Evolutionary conservation across 495 filamentous ascomycete species (phyloP).

Genomic region (Podospora australis): DNA sequence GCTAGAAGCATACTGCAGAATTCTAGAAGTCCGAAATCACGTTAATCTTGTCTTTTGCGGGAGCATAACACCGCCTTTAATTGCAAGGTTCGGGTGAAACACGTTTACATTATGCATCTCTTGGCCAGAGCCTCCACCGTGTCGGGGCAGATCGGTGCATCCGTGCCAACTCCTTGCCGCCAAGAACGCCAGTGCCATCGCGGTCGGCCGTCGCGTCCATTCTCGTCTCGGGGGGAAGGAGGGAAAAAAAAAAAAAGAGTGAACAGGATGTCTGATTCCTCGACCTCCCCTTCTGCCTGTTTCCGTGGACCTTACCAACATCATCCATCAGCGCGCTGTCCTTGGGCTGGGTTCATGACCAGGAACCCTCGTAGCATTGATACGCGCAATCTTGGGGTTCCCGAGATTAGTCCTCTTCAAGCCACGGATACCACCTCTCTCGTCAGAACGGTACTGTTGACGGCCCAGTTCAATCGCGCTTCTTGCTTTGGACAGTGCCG

Average conservation of each 20-base stretch:
- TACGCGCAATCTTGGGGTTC: slow-evolving; percentile 40
- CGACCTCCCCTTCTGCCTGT: neutral
- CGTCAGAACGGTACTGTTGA: slow-evolving; percentile 17
- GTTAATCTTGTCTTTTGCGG: slow-evolving; percentile 27
- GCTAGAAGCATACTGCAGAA: slow-evolving; percentile 36
- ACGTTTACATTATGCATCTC: slow-evolving; percentile 42
- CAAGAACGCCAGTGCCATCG: slow-evolving; percentile 17
- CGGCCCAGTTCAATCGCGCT: slow-evolving; percentile 20
- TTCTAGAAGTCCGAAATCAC: slow-evolving; percentile 43
- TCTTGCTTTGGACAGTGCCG: slow-evolving; percentile 14
- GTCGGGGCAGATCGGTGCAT: slow-evolving; percentile 6
- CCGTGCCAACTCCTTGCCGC: slow-evolving; percentile 12
- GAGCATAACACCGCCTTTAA: slow-evolving; percentile 46
- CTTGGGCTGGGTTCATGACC: neutral
- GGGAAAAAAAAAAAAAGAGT: no score
- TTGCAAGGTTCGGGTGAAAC: slow-evolving; percentile 44
- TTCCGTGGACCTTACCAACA: neutral
- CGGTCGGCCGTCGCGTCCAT: neutral
- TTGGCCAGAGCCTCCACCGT: slow-evolving; percentile 23
- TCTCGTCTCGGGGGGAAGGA: no score
- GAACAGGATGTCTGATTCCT: no score
- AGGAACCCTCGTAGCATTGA: slow-evolving; percentile 32
- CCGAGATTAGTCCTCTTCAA: slow-evolving; percentile 22
- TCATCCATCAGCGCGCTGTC: neutral
- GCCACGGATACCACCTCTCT: slow-evolving; percentile 12